Evolutionary conservation across 768 basidiomycete genomes (phyloP).

Genomic region (Mycena capillaripes): DNA sequence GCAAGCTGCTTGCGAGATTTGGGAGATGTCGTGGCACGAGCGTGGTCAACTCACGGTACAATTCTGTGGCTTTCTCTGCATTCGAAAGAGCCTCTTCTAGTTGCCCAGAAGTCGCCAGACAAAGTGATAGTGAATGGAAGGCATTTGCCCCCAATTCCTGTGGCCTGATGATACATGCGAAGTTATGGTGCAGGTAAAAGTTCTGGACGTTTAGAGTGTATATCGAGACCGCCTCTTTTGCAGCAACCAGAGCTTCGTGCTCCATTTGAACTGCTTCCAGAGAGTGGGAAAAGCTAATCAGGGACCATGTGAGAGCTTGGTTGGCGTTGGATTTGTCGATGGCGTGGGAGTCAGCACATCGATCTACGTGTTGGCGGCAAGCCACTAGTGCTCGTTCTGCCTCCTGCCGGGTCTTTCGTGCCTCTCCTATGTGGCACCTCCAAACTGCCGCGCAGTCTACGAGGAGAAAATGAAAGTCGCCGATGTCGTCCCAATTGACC

Average conservation of each 20-base stretch:
- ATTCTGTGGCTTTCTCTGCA: neutral
- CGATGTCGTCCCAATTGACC: too few relatives aligned
- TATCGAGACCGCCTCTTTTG: neutral
- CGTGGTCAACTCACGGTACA: neutral
- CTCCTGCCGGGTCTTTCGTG: too few relatives aligned
- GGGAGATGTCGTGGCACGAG: conserved; percentile 1
- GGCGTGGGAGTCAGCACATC: too few relatives aligned
- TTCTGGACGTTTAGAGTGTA: neutral
- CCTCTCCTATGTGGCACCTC: too few relatives aligned
- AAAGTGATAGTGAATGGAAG: conserved; percentile 1
- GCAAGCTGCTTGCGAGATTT: conserved; percentile 1
- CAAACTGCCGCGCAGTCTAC: too few relatives aligned
- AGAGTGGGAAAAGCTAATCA: neutral
- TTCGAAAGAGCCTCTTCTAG: neutral
- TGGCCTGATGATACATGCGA: neutral
- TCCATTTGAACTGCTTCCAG: neutral
- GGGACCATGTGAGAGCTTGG: neutral
- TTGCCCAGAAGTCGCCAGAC: neutral
- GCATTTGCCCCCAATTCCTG: conserved; percentile 9
- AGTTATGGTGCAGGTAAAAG: neutral
- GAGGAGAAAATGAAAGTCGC: too few relatives aligned
- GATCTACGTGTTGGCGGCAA: too few relatives aligned
- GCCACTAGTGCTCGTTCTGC: too few relatives aligned
- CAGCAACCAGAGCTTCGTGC: neutral
- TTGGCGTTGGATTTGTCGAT: too few relatives aligned